Percentiles rank a stretch among this genome's conserved stretches.
These are phyloP conservation scores for Amylocarpus encephaloides DNA, from an alignment of 2,329 filamentous ascomycete species.

Conservation along the genomic window DNA sequence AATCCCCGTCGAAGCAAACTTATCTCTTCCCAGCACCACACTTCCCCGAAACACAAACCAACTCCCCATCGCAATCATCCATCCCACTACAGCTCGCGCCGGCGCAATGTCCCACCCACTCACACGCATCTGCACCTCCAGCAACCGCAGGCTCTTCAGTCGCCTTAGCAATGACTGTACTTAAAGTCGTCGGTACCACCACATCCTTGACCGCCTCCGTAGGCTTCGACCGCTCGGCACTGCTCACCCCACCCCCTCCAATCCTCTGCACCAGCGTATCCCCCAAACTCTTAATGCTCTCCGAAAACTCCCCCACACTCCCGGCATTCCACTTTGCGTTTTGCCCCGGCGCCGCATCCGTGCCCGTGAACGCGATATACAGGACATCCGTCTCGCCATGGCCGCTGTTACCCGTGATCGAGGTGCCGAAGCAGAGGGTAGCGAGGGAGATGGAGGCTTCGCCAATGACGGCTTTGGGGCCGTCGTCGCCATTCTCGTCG, in stretches of 20 bases:
- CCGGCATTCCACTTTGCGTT: conserved; percentile 49
- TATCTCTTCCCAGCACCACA: conserved; percentile 1
- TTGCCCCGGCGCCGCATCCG: conserved; percentile 49
- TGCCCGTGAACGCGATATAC: conserved; percentile 54
- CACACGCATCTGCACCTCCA: conserved; percentile 6
- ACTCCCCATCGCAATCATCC: conserved; percentile 15
- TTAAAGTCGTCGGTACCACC: conserved; percentile 3
- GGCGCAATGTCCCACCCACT: conserved; percentile 17
- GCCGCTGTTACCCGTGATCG: conserved; percentile 49
- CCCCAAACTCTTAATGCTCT: conserved; percentile 45
- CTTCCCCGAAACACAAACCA: conserved; percentile 11
- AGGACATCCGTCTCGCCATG: conserved; percentile 53
- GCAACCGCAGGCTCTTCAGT: not conserved
- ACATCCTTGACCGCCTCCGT: not conserved
- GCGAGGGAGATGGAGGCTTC: conserved; percentile 53
- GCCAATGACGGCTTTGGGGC: conserved; percentile 42
- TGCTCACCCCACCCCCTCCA: conserved; percentile 10
- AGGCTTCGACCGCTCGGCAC: not conserved
- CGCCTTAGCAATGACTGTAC: conserved; percentile 1
- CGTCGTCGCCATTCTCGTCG: conserved; percentile 52
- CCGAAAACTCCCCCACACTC: conserved; percentile 44
- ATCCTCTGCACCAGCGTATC: conserved; percentile 43
- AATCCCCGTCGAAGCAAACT: not conserved
- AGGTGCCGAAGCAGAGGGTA: conserved; percentile 48
- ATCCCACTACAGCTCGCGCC: conserved; percentile 11